phyloP scores from a whole-genome alignment of 345 rosid species.

The Eucalyptus curtisii region DNA sequence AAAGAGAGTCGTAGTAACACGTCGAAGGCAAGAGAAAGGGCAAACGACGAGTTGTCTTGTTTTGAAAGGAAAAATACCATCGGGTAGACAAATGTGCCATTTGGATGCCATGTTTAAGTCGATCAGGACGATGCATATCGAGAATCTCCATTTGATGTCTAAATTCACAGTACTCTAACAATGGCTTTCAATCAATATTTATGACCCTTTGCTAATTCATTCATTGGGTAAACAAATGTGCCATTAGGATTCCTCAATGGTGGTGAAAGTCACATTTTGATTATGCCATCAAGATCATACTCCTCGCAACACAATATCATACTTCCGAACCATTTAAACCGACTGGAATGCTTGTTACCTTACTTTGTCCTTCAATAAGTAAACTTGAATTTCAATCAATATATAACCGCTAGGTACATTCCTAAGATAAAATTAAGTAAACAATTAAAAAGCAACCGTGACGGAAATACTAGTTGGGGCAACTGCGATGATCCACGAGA shows the following conservation, averaged over 20 bases:
- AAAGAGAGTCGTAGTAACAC: neutral
- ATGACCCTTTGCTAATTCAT: neutral
- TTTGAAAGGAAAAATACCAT: too few relatives aligned
- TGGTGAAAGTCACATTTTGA: neutral
- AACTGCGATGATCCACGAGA: neutral
- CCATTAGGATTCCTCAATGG: neutral
- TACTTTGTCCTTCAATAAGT: neutral
- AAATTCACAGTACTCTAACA: neutral
- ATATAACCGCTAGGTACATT: neutral
- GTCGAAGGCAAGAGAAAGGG: neutral
- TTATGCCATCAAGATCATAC: neutral
- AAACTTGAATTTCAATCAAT: neutral
- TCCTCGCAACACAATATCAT: fast-evolving
- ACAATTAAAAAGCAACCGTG: neutral
- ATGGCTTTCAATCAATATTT: neutral
- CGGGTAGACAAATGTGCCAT: too few relatives aligned
- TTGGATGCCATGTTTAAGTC: neutral
- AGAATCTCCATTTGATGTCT: neutral
- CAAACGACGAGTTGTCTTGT: too few relatives aligned
- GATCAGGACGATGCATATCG: fast-evolving
- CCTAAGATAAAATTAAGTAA: neutral
- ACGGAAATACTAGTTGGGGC: fast-evolving
- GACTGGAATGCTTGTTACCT: fast-evolving
- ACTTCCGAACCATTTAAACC: fast-evolving
- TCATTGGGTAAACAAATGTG: neutral